Evolutionary conservation across 371 early-diverging fungal species (phyloP), one percentile per base, ranked within the genome.

Genomic region (Haplosporangium sp.): DNA sequence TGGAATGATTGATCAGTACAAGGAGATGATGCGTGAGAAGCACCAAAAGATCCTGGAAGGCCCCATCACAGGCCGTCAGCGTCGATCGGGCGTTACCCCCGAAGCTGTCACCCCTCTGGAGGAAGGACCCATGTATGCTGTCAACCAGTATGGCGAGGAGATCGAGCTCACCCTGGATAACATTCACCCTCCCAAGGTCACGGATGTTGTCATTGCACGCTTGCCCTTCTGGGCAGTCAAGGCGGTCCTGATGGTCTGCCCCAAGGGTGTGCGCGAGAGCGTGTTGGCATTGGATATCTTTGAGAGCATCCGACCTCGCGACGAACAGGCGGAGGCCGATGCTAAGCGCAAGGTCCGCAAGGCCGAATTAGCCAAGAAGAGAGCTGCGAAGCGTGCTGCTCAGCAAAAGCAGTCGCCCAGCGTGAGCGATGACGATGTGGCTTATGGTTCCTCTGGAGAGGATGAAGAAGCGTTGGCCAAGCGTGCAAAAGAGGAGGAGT

Each of bases 1-100:
- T 16, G 57, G 64, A 29, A 71, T 77, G 72, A 77, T 77, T 67
- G 79, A 77, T 10, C 79, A 77, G 52, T 77, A 77, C 67, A 77
- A 71, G 68, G 79, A 77, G 40, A 67, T 77, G 72, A 3, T 61
- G 51, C 67, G 64, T 20, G 79, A 77, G 57, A 63, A 71, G 20
- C 67, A 71, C 29, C 79, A 68, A 52, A 71, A 71, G 64, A n/a
- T 57, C 23, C 50, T 77, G 21, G 79, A 77, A 11, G 79, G 68
- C 1, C 72, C 79, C 21, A 64, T 71, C 40, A 77, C 79, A 9
- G 79, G 79, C 41, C 79, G 79, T 23, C 79, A 77, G 36, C 79
- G 79, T 56, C 72, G 79, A n/a, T n/a, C 79, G 4, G 70, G 63
- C 12, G 55, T 40, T 12, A 64, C 72, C 0, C 57, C 79, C 38